Evolutionary conservation across 257 asterid genomes (phyloP).

Genomic region (Salvia splendens): DNA sequence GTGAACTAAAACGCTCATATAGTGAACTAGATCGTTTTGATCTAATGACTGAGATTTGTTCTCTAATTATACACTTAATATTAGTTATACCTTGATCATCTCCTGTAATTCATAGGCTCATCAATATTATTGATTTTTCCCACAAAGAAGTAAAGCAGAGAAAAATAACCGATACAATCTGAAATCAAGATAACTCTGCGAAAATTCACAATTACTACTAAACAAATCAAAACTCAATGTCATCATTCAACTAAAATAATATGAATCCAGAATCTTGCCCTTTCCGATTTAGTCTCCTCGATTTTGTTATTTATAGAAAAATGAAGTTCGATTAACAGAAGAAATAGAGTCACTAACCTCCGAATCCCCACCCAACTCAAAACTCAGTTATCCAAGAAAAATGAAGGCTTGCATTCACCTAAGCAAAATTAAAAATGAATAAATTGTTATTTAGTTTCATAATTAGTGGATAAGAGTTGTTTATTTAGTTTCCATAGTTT

Average conservation of each 20-base stretch:
- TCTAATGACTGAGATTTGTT: no score
- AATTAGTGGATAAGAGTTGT: no score
- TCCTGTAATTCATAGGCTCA: not conserved
- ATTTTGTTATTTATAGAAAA: not conserved
- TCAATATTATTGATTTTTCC: not conserved
- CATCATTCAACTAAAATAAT: not conserved
- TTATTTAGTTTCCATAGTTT: no score
- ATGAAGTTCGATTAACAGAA: not conserved
- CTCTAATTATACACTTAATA: no score
- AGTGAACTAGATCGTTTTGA: no score
- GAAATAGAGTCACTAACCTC: slow-evolving; percentile 50
- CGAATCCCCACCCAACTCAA: slow-evolving; percentile 56
- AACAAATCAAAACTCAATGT: no score
- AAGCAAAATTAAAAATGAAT: not conserved
- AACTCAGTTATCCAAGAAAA: slow-evolving; percentile 21
- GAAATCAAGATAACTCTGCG: not conserved
- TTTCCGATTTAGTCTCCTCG: not conserved
- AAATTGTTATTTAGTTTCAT: no score
- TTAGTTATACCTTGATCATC: no score
- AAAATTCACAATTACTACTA: not conserved
- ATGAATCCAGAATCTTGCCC: not conserved
- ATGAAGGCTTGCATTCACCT: not conserved
- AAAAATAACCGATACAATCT: no score
- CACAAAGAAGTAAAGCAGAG: not conserved
- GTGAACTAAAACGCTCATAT: no score